phyloP scores from a whole-genome alignment of 2,329 filamentous ascomycete species.

The Nannizziopsis arthrosporioides region DNA sequence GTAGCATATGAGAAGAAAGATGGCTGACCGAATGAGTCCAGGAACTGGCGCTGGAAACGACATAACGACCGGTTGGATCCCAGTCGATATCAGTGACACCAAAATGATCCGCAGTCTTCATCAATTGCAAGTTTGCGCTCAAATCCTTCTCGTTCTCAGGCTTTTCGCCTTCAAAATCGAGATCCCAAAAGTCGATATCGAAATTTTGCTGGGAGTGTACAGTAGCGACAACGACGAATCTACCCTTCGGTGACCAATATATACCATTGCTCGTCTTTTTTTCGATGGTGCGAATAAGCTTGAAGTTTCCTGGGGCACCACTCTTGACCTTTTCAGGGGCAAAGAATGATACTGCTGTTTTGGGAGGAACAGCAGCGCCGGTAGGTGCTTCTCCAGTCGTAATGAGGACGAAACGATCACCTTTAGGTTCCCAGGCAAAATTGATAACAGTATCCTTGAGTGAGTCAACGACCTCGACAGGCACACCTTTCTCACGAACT shows the following conservation, averaged over 20 bases:
- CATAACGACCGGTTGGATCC: slow-evolving; percentile 91
- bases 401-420: slow-evolving; percentile 93
- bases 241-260: slow-evolving; percentile 94
- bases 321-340: slow-evolving; percentile 91
- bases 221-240: slow-evolving; percentile 89
- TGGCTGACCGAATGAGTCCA: slow-evolving; percentile 87
- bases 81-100: slow-evolving; percentile 96
- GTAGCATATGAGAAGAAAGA: neutral
- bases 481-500: slow-evolving; percentile 91
- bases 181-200: slow-evolving; percentile 93
- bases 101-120: slow-evolving; percentile 91
- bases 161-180: slow-evolving; percentile 97
- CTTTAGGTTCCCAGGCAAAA: slow-evolving; percentile 98
- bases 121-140: slow-evolving; percentile 84
- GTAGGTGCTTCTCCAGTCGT: slow-evolving; percentile 75
- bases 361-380: slow-evolving; percentile 72
- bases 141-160: slow-evolving; percentile 86
- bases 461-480: slow-evolving; percentile 92
- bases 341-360: slow-evolving; percentile 93
- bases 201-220: slow-evolving; percentile 87
- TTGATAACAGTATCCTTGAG: slow-evolving; percentile 99
- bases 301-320: slow-evolving; percentile 76
- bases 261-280: slow-evolving; percentile 99
- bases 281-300: slow-evolving; percentile 84
- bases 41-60: slow-evolving; percentile 81